Base-by-base conservation (phyloP, 345 rosid genomes). In the Reutealis trisperma region DNA sequence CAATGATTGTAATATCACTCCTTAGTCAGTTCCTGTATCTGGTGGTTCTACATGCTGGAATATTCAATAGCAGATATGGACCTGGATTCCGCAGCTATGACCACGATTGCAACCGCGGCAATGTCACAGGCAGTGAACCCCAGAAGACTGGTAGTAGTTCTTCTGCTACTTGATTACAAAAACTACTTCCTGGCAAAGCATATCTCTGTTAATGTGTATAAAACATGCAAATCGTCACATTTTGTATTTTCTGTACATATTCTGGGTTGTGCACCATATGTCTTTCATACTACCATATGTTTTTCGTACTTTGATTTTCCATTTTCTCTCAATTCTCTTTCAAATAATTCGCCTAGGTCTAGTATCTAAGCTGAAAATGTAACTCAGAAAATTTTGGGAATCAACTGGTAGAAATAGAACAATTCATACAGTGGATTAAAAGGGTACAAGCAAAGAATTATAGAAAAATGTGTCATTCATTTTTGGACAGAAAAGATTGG, bases 11-110 rank as follows among this genome's bases (percentile, higher is more conserved):
- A 7, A 41, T 82, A 69, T 80, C 85, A 19, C 15, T 81, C 5
- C 64, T 71, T 41, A 76, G 84, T 72, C 89, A 80, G 77, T 79
- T 81, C 52, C 70, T 80, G 65, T 78, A 74, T 62, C 27, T 76
- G 64, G 70, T 74, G 42, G 78, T 83, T 42, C 78, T 79, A 57
- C 83, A 78, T 52, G 74, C 80, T 15, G 70, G 86, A 16, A 5
- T 75, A 44, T 71, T 70, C 19, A 62, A 15, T n/a, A 4, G 16
- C 66, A 32, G 34, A 8, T 60, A 71, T 49, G 79, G 82, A 62
- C 79, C 77, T n/a, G 63, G 25, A 54, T 77, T 34, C 42, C 52
- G 32, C 37, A 57, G 55, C 67, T 25, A 77, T 70, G 78, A 79
- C 63, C 27, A 51, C 25, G 74, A 58, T 18, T 27, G 47, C 22